These are phyloP conservation scores for Dissophora globulifera DNA, from an alignment of 192 early-diverging fungal species.

Conservation along the genomic window DNA sequence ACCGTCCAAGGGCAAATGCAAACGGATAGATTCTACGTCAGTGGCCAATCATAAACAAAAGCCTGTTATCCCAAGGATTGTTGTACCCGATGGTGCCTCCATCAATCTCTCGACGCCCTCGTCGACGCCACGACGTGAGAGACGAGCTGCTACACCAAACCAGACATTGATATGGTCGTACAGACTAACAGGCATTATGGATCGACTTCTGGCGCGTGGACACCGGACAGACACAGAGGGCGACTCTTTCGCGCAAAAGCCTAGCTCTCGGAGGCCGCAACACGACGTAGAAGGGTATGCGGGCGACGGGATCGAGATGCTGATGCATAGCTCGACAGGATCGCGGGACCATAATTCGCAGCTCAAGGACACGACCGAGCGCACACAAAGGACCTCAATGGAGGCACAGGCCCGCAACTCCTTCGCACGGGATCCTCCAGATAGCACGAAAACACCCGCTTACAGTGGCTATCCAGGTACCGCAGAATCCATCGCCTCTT, in stretches of 20 bases:
- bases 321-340: too few species aligned
- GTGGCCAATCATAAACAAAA: not conserved
- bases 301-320: too few species aligned
- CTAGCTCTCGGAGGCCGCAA: too few species aligned
- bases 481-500: conserved; percentile 12
- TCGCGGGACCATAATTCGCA: too few species aligned
- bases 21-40: not conserved
- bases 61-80: conserved; percentile 26
- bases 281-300: too few species aligned
- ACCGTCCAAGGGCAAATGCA: not conserved
- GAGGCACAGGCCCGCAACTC: too few species aligned
- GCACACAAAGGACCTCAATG: too few species aligned
- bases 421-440: too few species aligned
- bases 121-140: conserved; percentile 20
- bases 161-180: conserved; percentile 9
- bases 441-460: too few species aligned
- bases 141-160: too few species aligned
- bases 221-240: not conserved
- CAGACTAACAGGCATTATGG: conserved; percentile 13
- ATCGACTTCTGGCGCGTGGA: not conserved
- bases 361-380: too few species aligned
- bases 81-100: conserved; percentile 33
- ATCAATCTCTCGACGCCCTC: conserved; percentile 34
- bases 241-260: not conserved
- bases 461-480: not conserved